phyloP scores from a whole-genome alignment of 306 rosid genomes.

The Senna siamea region DNA sequence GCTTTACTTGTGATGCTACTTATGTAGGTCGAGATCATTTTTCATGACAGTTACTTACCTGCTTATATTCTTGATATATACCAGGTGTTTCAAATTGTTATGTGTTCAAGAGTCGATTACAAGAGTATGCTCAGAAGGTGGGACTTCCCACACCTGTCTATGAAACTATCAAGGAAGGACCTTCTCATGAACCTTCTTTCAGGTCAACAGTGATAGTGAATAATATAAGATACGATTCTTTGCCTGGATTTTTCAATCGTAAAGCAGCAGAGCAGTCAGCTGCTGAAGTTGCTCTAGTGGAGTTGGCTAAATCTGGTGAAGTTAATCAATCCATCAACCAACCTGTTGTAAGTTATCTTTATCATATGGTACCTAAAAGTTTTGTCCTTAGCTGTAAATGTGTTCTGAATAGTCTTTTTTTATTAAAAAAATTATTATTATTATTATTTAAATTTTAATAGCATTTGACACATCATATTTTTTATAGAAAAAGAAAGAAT shows the following conservation, averaged over 20 bases:
- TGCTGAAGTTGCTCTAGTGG: slow-evolving; percentile 87
- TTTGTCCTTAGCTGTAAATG: slow-evolving; percentile 16
- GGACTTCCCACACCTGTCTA: slow-evolving; percentile 86
- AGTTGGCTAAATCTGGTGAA: slow-evolving; percentile 68
- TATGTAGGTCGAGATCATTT: slow-evolving; percentile 10
- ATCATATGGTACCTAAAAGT: slow-evolving; percentile 10
- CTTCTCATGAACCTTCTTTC: slow-evolving; percentile 88
- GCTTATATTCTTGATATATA: slow-evolving; percentile 5
- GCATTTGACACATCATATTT: too few relatives aligned
- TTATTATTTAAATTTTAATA: too few relatives aligned
- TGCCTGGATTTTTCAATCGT: slow-evolving; percentile 80
- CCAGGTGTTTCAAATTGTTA: slow-evolving; percentile 91
- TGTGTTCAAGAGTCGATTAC: slow-evolving; percentile 88
- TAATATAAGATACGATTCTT: slow-evolving; percentile 64
- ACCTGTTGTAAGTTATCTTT: slow-evolving; percentile 75
- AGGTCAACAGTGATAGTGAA: slow-evolving; percentile 73
- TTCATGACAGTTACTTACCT: not conserved
- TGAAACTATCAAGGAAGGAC: slow-evolving; percentile 91
- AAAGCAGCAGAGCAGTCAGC: slow-evolving; percentile 97
- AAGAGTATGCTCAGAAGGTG: slow-evolving; percentile 89
- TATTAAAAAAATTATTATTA: too few relatives aligned
- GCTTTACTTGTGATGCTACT: slow-evolving; percentile 4
- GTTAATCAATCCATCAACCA: slow-evolving; percentile 59
- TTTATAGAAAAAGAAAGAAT: too few relatives aligned
- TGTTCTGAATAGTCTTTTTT: not conserved